Evolutionary conservation across 2,329 filamentous ascomycete species (phyloP).

Genomic region (Trichoderma arundinaceum): DNA sequence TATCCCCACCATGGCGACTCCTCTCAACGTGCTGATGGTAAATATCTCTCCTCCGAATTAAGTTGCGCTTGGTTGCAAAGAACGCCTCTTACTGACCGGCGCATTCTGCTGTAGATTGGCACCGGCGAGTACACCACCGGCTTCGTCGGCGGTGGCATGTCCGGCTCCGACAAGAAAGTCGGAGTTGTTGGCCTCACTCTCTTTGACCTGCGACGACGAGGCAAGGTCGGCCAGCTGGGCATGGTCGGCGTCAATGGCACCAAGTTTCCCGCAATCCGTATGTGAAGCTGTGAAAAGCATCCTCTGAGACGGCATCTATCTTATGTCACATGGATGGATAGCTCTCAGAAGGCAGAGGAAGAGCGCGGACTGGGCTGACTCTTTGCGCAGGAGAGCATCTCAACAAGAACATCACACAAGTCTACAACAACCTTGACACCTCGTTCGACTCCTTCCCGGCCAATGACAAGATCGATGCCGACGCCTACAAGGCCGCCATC

Average conservation of each 20-base stretch:
- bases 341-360: not conserved
- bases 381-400: slow-evolving; percentile 73
- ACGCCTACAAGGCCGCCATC: slow-evolving; percentile 88
- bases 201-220: slow-evolving; percentile 85
- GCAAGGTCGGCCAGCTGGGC: slow-evolving; percentile 82
- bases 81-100: not conserved
- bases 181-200: slow-evolving; percentile 89
- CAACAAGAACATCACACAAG: slow-evolving; percentile 82
- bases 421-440: slow-evolving; percentile 88
- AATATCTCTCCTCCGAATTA: slow-evolving; percentile 35
- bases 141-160: slow-evolving; percentile 83
- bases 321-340: too few species aligned
- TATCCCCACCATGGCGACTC: slow-evolving; percentile 56
- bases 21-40: slow-evolving; percentile 73
- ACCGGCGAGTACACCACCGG: slow-evolving; percentile 97
- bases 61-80: not conserved
- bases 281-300: slow-evolving; percentile 42
- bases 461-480: slow-evolving; percentile 73
- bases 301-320: too few species aligned
- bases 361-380: not conserved
- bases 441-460: slow-evolving; percentile 83
- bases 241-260: slow-evolving; percentile 90
- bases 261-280: slow-evolving; percentile 91
- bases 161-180: slow-evolving; percentile 92
- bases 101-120: slow-evolving; percentile 63